Evolutionary conservation across 1,284 basidiomycete genomes (phyloP).

Genomic region (Hymenochaete sp.): DNA sequence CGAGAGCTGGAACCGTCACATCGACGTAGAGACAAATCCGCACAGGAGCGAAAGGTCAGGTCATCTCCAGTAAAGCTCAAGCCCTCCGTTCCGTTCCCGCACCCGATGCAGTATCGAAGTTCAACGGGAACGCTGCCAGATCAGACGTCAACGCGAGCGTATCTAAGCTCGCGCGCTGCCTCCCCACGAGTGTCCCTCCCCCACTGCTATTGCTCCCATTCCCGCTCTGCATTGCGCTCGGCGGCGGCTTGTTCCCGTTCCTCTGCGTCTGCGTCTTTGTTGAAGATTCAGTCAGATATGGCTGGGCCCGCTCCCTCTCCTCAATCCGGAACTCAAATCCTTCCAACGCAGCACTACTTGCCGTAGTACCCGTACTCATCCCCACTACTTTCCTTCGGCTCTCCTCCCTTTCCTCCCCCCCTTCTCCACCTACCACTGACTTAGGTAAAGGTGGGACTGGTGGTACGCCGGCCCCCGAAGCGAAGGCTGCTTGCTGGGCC

Average conservation of each 20-base stretch:
- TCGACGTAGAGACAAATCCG: background rate
- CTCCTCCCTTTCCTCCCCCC: constrained; percentile 28
- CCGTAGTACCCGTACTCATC: constrained; percentile 49
- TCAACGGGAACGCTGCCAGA: constrained; percentile 69
- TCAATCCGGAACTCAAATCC: constrained; percentile 77
- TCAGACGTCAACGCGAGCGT: constrained; percentile 73
- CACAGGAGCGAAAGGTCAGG: background rate
- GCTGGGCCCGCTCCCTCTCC: constrained; percentile 22
- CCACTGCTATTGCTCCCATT: constrained; percentile 8
- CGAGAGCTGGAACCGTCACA: background rate
- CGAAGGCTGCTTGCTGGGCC: constrained; percentile 47
- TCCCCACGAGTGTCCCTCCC: constrained; percentile 27
- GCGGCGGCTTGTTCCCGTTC: constrained; percentile 13
- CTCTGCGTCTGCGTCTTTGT: too few relatives aligned
- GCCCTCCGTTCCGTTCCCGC: too few relatives aligned
- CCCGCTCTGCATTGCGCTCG: constrained; percentile 15
- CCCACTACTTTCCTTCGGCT: constrained; percentile 31
- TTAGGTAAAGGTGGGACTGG: constrained; percentile 1
- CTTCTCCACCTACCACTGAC: constrained; percentile 24
- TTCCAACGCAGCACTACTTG: constrained; percentile 57
- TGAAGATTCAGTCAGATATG: too few relatives aligned
- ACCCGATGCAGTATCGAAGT: too few relatives aligned
- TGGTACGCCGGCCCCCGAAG: constrained; percentile 19
- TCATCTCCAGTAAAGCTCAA: too few relatives aligned
- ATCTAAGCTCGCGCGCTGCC: constrained; percentile 70